These are phyloP conservation scores for Blastocystis sp. DNA, from an alignment of 352 stramenopile species.

Conservation along the genomic window DNA sequence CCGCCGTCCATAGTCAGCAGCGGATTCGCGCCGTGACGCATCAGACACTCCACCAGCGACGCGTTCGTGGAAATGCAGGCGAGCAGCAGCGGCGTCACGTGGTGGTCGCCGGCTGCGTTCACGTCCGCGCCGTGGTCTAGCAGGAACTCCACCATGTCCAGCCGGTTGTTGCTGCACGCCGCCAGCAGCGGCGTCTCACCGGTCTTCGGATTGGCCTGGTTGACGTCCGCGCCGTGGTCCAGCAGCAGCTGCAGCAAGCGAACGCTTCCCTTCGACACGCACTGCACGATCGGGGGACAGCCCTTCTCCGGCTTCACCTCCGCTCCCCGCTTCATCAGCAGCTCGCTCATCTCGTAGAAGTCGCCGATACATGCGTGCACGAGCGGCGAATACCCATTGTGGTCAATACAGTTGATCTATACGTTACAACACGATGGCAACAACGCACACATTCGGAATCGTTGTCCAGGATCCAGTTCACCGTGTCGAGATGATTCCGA, in stretches of 20 bases:
- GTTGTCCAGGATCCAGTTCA: conserved; percentile 52
- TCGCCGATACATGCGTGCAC: conserved; percentile 49
- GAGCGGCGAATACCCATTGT: conserved; percentile 64
- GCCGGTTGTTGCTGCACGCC: conserved; percentile 2
- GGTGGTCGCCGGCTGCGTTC: conserved; percentile 9
- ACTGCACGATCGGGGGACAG: conserved; percentile 8
- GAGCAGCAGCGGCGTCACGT: conserved; percentile 61
- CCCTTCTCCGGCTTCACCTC: conserved; percentile 13
- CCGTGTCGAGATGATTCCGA: conserved; percentile 55
- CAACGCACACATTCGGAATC: conserved; percentile 22
- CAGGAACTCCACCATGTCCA: conserved; percentile 1
- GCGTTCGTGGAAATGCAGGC: conserved; percentile 55
- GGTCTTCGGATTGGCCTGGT: conserved; percentile 7
- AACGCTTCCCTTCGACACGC: conserved; percentile 13
- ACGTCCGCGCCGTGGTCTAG: conserved; percentile 16
- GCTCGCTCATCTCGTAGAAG: conserved; percentile 21
- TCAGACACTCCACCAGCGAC: not conserved
- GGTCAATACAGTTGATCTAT: conserved; percentile 52
- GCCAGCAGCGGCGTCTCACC: conserved; percentile 15
- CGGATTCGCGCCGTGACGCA: conserved; percentile 41
- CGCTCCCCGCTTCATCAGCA: conserved; percentile 17
- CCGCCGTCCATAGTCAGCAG: conserved; percentile 6
- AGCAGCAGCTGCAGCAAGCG: conserved; percentile 6
- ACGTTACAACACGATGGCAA: not conserved
- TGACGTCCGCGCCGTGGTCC: conserved; percentile 25